Evolutionary conservation across 2,329 filamentous ascomycete species (phyloP), one percentile per base, ranked within the genome.

Genomic region (Botrytis aclada): DNA sequence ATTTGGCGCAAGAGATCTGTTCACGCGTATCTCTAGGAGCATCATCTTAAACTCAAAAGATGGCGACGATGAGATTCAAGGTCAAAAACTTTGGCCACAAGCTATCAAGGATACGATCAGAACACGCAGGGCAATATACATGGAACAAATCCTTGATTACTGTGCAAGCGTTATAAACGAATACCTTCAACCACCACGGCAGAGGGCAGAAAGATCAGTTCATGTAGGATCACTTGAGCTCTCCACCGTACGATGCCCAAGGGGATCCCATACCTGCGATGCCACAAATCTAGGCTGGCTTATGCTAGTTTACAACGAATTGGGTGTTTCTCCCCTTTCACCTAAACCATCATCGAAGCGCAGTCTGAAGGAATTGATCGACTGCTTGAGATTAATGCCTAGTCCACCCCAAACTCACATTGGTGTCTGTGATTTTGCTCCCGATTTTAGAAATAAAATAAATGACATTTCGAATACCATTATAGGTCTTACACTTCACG

Each of bases 231-330:
- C 78, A 4, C 73, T 82, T 41, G 70, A 77, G n/a, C 75, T 85
- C 5, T 83, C 82, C 1, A 83, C 81, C 45, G 80, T 78, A 0
- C 82, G 86, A 47, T 88, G 86, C 72, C 85, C 85, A 25, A 85
- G 82, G 72, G 84, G 85, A 0, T 85, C 83, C 71, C 85, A 85
- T 71, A 80, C 81, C 77, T 88, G 86, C 71, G 87, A 88, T 74
- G 85, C 86, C 0, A 83, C 83, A 0, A 87, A 86, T 70, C 80
- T 88, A 0, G 86, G 86, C 4, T 88, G 86, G 85, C 77, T 87
- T 47, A 86, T 88, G 83, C 81, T 87, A n/a, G 80, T 84, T 0
- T 85, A 84, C 70, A 84, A 84, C 69, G 84, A 87, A 75, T 80
- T 87, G 70, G 60, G 79, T 87, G 1, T 76, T 87, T 3, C 79